A percentile compares a stretch with the other conserved stretches of the same genome.
Evolutionary conservation across 2,329 filamentous ascomycete species (phyloP).

Genomic region (Trichoderma aggressivum): DNA sequence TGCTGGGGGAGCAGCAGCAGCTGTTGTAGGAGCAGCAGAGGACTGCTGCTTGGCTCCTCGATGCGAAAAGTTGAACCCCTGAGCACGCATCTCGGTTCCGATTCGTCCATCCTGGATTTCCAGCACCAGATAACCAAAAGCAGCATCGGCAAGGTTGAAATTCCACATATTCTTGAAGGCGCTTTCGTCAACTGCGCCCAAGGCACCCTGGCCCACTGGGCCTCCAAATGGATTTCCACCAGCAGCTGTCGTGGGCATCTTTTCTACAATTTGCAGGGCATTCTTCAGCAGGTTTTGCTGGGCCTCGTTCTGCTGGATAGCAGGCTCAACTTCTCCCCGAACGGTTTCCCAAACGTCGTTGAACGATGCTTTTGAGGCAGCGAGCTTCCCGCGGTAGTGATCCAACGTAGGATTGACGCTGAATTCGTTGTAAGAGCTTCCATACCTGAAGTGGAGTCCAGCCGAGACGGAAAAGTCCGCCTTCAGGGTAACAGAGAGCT

Average conservation of each 20-base stretch:
- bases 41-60: conserved; percentile 75
- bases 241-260: conserved; percentile 94
- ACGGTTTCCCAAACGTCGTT: conserved; percentile 99
- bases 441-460: conserved; percentile 96
- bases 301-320: conserved; percentile 87
- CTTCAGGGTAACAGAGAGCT: conserved; percentile 94
- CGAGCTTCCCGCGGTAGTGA: conserved; percentile 97
- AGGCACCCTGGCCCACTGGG: conserved; percentile 66
- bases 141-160: conserved; percentile 95
- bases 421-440: conserved; percentile 99
- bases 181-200: conserved; percentile 93
- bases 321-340: conserved; percentile 90
- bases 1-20: background rate
- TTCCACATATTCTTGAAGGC: conserved; percentile 99
- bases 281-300: conserved; percentile 91
- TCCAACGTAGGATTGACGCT: conserved; percentile 97
- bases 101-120: conserved; percentile 95
- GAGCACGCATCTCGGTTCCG: conserved; percentile 96
- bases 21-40: conserved; percentile 31
- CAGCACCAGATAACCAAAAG: conserved; percentile 91
- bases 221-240: conserved; percentile 97
- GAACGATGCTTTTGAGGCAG: conserved; percentile 96
- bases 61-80: conserved; percentile 99
- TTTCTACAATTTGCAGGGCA: conserved; percentile 88
- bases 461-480: conserved; percentile 98